phyloP scores from a whole-genome alignment of 805 yeast species.

The Nakazawaea pomicola region DNA sequence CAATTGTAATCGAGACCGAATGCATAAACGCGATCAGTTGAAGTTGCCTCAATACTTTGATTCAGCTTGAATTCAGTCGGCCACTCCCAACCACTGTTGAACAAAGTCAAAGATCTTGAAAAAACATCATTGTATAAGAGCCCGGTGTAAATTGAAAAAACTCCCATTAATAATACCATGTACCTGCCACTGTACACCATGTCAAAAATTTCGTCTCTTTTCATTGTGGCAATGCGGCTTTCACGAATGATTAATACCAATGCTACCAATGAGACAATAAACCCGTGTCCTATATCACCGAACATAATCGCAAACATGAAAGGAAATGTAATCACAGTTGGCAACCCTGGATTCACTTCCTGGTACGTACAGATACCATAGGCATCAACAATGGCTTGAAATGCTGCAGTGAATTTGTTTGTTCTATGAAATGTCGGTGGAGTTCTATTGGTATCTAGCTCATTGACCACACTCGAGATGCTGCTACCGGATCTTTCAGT shows the following conservation, averaged over 20 bases:
- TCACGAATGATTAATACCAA: slow-evolving; percentile 69
- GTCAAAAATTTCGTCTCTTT: slow-evolving; percentile 89
- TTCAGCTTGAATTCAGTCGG: slow-evolving; percentile 67
- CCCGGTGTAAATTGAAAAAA: slow-evolving; percentile 94
- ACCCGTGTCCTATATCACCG: slow-evolving; percentile 97
- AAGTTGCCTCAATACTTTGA: slow-evolving; percentile 52
- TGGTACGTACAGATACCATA: slow-evolving; percentile 91
- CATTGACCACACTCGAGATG: slow-evolving; percentile 47
- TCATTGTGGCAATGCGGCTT: slow-evolving; percentile 56
- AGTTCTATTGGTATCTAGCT: slow-evolving; percentile 68
- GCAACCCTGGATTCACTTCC: slow-evolving; percentile 94
- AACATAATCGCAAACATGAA: slow-evolving; percentile 99
- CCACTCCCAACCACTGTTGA: slow-evolving; percentile 92
- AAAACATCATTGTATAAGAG: slow-evolving; percentile 89
- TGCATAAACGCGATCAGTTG: slow-evolving; percentile 68
- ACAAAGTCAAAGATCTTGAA: slow-evolving; percentile 84
- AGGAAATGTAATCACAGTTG: slow-evolving; percentile 94
- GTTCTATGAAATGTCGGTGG: slow-evolving; percentile 96
- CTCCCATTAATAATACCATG: slow-evolving; percentile 86
- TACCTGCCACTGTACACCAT: slow-evolving; percentile 96
- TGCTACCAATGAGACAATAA: slow-evolving; percentile 74
- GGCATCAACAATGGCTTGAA: slow-evolving; percentile 91
- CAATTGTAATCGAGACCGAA: slow-evolving; percentile 91
- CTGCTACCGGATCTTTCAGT: slow-evolving; percentile 44
- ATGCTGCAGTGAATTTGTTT: slow-evolving; percentile 91